Conservation (phyloP, 2,329 filamentous ascomycete species). For the Coniochaeta hoffmannii region DNA sequence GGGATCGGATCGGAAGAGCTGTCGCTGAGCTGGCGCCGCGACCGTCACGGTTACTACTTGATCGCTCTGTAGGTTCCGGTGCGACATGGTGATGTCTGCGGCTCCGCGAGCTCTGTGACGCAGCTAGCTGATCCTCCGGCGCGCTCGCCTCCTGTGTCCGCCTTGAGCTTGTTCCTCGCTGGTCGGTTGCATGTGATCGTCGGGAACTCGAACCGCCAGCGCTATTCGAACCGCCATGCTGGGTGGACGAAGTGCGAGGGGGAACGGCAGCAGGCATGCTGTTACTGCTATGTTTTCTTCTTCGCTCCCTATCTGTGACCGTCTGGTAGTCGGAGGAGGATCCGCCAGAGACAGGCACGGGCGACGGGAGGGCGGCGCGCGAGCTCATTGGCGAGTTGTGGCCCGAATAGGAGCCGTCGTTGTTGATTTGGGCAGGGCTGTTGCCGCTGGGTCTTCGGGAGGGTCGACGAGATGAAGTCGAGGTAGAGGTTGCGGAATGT, state of each 20-base stretch:
- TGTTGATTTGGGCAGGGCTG: constrained; percentile 21
- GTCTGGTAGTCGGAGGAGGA: constrained; percentile 34
- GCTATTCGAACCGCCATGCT: constrained; percentile 29
- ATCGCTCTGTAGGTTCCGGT: constrained; percentile 31
- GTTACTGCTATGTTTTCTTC: not conserved
- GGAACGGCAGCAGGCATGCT: constrained; percentile 66
- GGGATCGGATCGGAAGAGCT: constrained; percentile 37
- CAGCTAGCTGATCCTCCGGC: constrained; percentile 23
- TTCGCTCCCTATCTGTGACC: constrained; percentile 42
- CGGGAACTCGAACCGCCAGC: constrained; percentile 29
- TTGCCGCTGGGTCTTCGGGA: constrained; percentile 46
- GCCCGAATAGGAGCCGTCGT: constrained; percentile 14
- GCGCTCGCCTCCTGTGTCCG: constrained; percentile 24
- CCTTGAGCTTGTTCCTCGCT: constrained; percentile 34
- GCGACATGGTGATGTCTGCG: constrained; percentile 27
- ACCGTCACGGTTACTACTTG: constrained; percentile 31
- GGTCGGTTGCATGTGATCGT: constrained; percentile 34
- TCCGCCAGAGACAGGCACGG: constrained; percentile 30
- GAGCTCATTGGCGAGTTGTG: constrained; percentile 38
- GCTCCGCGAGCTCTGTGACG: constrained; percentile 28
- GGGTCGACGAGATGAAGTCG: constrained; percentile 44
- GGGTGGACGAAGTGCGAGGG: constrained; percentile 73
- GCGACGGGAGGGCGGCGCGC: constrained; percentile 35
- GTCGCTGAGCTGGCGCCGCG: constrained; percentile 24
- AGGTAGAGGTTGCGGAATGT: constrained; percentile 34